Conservation (phyloP, 805 yeast species). For the Diddensiella caesifluorescens region DNA sequence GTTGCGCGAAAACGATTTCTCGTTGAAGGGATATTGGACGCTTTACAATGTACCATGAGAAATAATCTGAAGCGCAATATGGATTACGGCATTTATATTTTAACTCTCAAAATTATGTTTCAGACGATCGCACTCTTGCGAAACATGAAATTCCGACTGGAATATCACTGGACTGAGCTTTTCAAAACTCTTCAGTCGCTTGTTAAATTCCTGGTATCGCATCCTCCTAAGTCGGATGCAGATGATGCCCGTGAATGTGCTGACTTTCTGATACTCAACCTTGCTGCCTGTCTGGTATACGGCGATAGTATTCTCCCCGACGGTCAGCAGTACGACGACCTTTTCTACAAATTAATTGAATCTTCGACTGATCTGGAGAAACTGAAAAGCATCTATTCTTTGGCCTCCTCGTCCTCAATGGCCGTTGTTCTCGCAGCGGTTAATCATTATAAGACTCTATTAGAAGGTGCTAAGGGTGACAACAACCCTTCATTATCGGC, state of each 20-base stretch:
- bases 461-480: background rate
- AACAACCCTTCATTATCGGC: constrained; percentile 19
- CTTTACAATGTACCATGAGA: constrained; percentile 30
- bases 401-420: constrained; percentile 17
- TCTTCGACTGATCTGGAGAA: constrained; percentile 24
- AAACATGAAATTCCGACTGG: constrained; percentile 12
- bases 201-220: constrained; percentile 24
- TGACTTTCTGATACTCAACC: constrained; percentile 18
- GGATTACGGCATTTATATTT: constrained; percentile 28
- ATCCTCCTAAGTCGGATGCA: constrained; percentile 12
- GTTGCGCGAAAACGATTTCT: constrained; percentile 24
- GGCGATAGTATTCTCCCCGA: constrained; percentile 32
- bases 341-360: constrained; percentile 30
- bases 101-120: constrained; percentile 23
- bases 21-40: constrained; percentile 34
- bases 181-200: constrained; percentile 33
- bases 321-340: constrained; percentile 29
- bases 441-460: constrained; percentile 15
- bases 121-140: constrained; percentile 23
- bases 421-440: constrained; percentile 22
- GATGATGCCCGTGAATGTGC: constrained; percentile 12
- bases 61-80: constrained; percentile 28
- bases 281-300: constrained; percentile 29
- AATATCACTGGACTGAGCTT: constrained; percentile 37
- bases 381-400: constrained; percentile 19